Conservation (phyloP, 202 grass and related monocot genomes). For the Hordeum pubiflorum region DNA sequence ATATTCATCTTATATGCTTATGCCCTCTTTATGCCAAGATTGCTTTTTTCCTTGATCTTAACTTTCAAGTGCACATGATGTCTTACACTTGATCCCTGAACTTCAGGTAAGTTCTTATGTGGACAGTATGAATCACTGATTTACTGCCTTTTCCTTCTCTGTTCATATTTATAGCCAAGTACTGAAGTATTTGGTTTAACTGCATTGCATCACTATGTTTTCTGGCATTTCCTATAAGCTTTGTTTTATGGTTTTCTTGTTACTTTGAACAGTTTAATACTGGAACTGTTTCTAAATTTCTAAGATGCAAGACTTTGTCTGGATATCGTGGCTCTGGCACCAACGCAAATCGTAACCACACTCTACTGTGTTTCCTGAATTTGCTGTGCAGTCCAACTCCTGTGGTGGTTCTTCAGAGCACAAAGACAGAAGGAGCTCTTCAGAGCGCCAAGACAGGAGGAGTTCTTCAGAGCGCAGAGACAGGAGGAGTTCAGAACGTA, state of each 20-base stretch:
- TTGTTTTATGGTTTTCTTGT: not conserved
- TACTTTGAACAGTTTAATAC: not conserved
- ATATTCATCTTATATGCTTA: not conserved
- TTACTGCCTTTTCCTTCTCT: constrained; percentile 27
- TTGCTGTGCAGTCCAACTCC: constrained; percentile 35
- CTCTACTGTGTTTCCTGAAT: constrained; percentile 1
- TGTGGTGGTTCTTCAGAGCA: not conserved
- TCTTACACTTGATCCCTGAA: constrained; percentile 98
- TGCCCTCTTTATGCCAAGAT: not conserved
- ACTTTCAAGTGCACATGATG: constrained; percentile 33
- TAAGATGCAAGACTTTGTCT: not conserved
- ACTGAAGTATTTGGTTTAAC: not conserved
- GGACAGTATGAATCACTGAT: constrained; percentile 52
- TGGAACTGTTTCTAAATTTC: not conserved
- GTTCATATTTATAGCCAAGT: not conserved
- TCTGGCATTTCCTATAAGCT: not conserved
- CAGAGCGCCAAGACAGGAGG: not conserved
- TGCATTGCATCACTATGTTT: not conserved
- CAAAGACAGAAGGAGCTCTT: constrained; percentile 1
- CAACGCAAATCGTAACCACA: not conserved
- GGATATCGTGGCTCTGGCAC: not conserved
- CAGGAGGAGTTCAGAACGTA: not conserved
- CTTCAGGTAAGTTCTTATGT: constrained; percentile 84
- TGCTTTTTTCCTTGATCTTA: not conserved
- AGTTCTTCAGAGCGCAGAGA: constrained; percentile 1